phyloP scores from a whole-genome alignment of 305 asterid species.

The Solanum aculeatissimum region DNA sequence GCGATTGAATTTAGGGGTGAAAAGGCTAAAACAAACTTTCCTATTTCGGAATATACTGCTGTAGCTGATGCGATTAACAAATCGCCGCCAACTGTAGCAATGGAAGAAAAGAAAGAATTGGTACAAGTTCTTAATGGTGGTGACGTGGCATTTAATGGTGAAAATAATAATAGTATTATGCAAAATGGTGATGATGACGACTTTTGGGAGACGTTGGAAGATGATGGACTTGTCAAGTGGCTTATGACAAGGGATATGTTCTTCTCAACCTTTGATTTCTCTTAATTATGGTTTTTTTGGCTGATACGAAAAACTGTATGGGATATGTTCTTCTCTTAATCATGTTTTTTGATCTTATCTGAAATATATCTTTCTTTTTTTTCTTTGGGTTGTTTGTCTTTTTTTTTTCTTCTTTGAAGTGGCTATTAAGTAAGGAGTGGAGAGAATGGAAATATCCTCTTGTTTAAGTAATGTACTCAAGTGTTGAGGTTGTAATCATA shows the following conservation, averaged over 20 bases:
- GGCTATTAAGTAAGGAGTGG: neutral
- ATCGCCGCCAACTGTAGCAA: neutral
- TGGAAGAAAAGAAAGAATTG: neutral
- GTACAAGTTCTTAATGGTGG: neutral
- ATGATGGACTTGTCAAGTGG: neutral
- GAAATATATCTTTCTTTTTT: neutral
- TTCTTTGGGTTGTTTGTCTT: neutral
- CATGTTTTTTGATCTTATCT: neutral
- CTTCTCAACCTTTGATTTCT: neutral
- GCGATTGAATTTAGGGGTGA: slow-evolving; percentile 11
- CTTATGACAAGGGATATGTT: neutral
- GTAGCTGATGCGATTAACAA: neutral
- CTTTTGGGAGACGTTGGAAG: neutral
- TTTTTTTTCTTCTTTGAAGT: neutral
- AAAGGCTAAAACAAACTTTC: slow-evolving; percentile 15
- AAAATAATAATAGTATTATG: neutral
- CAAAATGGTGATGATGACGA: neutral
- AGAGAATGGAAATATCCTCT: neutral
- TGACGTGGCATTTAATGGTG: neutral
- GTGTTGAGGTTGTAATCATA: neutral
- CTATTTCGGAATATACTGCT: slow-evolving; percentile 1
- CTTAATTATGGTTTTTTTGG: neutral
- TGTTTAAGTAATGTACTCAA: neutral
- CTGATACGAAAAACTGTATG: neutral
- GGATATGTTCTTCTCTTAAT: neutral